phyloP scores from a whole-genome alignment of 345 rosid genomes.

The Eucalyptus erythrocorys region DNA sequence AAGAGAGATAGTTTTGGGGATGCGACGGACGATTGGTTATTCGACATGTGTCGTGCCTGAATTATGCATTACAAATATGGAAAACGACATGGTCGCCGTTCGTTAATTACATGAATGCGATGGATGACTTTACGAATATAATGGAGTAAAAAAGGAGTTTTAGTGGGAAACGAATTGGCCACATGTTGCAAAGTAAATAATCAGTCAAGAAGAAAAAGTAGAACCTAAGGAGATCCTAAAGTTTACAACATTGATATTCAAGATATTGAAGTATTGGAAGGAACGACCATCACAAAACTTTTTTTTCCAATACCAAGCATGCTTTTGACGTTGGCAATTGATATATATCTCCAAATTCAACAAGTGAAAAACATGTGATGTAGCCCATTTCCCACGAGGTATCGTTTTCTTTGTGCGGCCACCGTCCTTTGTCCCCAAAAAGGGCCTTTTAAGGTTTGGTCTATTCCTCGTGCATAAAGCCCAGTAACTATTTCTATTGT shows the following conservation, averaged over 20 bases:
- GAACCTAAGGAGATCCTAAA: neutral
- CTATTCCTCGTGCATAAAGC: neutral
- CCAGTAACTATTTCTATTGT: neutral
- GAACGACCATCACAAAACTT: neutral
- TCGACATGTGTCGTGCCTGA: neutral
- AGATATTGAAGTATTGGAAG: neutral
- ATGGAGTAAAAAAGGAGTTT: neutral
- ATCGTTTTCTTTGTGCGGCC: neutral
- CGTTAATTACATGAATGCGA: neutral
- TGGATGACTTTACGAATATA: neutral
- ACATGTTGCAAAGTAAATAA: neutral
- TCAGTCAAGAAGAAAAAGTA: neutral
- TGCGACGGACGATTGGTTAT: neutral
- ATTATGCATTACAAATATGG: neutral
- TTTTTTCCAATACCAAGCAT: neutral
- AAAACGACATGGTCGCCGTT: neutral
- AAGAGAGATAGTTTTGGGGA: neutral
- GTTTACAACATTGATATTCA: neutral
- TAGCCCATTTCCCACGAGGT: neutral
- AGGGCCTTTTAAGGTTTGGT: neutral
- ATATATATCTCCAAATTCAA: neutral
- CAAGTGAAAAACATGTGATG: neutral
- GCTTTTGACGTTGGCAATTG: neutral
- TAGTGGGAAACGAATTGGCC: neutral
- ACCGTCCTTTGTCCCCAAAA: neutral